Conservation (phyloP, 2,329 filamentous ascomycete genomes). For the Neofusicoccum umdonicola region DNA sequence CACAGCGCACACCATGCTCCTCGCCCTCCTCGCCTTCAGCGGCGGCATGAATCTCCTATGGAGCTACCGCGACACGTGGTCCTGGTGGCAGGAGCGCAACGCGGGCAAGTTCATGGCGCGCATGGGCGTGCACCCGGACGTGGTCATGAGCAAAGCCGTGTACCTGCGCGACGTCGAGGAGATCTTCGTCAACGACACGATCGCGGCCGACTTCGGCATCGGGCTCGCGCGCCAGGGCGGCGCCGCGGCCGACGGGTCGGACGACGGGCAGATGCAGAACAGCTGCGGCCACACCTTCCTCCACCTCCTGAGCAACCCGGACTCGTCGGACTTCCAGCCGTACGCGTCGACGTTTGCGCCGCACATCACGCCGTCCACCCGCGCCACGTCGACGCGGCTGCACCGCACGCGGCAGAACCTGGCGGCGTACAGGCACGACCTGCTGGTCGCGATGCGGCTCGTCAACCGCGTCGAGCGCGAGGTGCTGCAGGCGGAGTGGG, state of each 20-base stretch:
- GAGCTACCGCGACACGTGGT: conserved; percentile 67
- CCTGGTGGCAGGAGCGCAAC: conserved; percentile 83
- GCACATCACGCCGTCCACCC: conserved; percentile 21
- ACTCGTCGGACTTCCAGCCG: not conserved
- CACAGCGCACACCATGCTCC: conserved; percentile 71
- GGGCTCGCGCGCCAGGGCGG: conserved; percentile 4
- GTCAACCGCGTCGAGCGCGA: conserved; percentile 88
- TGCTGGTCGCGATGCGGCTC: conserved; percentile 84
- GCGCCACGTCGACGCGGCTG: conserved; percentile 49
- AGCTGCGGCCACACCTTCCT: conserved; percentile 37
- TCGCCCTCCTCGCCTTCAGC: conserved; percentile 68
- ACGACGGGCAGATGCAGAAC: conserved; percentile 18
- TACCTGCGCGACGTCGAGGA: conserved; percentile 79
- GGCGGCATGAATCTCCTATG: conserved; percentile 71
- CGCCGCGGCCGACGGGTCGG: conserved; percentile 29
- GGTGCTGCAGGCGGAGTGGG: conserved; percentile 84
- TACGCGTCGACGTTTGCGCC: conserved; percentile 17
- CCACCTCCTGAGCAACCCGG: conserved; percentile 27
- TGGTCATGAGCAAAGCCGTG: conserved; percentile 79
- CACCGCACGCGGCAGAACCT: conserved; percentile 79
- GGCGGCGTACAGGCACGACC: conserved; percentile 80
- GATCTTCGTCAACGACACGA: conserved; percentile 47
- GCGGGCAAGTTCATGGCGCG: conserved; percentile 78
- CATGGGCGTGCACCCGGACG: conserved; percentile 75
- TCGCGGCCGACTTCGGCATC: conserved; percentile 12